Conservation (phyloP, 1,139 yeast genomes). For the Hemisphaericaspora lyxosophila region DNA sequence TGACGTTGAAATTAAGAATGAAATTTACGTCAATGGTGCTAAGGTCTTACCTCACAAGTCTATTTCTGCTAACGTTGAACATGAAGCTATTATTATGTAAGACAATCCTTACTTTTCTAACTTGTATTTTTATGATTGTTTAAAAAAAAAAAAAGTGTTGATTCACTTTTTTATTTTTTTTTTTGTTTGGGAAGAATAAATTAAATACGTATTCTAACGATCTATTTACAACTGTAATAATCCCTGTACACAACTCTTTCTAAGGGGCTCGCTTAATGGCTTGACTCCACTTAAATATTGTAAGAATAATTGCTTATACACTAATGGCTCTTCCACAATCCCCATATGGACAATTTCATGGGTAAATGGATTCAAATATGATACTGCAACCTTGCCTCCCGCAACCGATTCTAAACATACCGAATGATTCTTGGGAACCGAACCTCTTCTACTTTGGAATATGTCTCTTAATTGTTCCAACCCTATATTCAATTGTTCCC, state of each 20-base stretch:
- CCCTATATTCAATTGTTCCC: constrained; percentile 47
- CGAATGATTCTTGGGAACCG: constrained; percentile 65
- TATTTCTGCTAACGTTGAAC: constrained; percentile 93
- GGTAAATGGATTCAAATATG: constrained; percentile 36
- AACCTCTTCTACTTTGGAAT: constrained; percentile 51
- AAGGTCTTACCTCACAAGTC: constrained; percentile 98
- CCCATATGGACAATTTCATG: constrained; percentile 43
- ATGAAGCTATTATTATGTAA: constrained; percentile 96
- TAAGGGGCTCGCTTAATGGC: constrained; percentile 54
- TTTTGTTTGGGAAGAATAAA: constrained; percentile 1
- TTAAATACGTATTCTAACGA: not conserved
- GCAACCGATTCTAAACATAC: constrained; percentile 49
- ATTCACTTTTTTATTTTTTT: constrained; percentile 1
- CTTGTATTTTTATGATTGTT: constrained; percentile 6
- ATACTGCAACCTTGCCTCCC: constrained; percentile 47
- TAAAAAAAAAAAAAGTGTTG: constrained; percentile 1
- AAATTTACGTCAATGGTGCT: constrained; percentile 98
- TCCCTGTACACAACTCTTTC: constrained; percentile 29
- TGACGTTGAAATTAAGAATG: constrained; percentile 98
- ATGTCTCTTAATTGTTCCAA: constrained; percentile 54
- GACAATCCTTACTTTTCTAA: not conserved
- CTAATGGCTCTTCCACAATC: constrained; percentile 44
- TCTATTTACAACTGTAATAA: constrained; percentile 5
- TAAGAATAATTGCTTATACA: constrained; percentile 54
- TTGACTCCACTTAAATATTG: constrained; percentile 60